These are phyloP conservation scores for Rachicladosporium sp. DNA, from an alignment of 2,329 filamentous ascomycete species.

Conservation along the genomic window DNA sequence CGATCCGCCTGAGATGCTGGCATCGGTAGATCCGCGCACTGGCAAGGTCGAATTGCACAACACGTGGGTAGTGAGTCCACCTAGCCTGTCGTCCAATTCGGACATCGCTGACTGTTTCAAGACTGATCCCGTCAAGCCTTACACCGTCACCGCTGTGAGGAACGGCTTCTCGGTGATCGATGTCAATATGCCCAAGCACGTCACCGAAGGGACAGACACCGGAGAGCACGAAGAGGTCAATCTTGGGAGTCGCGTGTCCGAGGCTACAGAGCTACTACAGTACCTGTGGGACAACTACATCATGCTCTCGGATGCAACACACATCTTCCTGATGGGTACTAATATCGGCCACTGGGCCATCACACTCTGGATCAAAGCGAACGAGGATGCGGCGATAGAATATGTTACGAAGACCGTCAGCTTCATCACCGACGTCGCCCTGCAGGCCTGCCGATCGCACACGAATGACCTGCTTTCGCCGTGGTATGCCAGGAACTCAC, in stretches of 20 bases:
- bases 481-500: conserved; percentile 77
- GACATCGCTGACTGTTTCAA: conserved; percentile 37
- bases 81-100: neutral
- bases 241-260: conserved; percentile 29
- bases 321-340: conserved; percentile 76
- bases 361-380: conserved; percentile 60
- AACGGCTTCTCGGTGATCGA: conserved; percentile 78
- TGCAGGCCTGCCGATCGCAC: conserved; percentile 57
- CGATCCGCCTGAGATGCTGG: conserved; percentile 42
- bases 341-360: conserved; percentile 82
- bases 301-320: conserved; percentile 55
- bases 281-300: conserved; percentile 98
- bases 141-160: conserved; percentile 71
- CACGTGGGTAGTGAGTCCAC: conserved; percentile 62
- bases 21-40: conserved; percentile 38
- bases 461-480: conserved; percentile 60
- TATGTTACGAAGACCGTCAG: conserved; percentile 62
- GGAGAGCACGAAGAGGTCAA: conserved; percentile 35
- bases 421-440: conserved; percentile 62
- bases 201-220: conserved; percentile 42
- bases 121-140: conserved; percentile 70
- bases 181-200: conserved; percentile 73
- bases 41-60: conserved; percentile 72
- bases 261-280: conserved; percentile 57
- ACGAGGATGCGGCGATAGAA: conserved; percentile 54